These are phyloP conservation scores for Aspergillus awamori DNA, from an alignment of 2,329 filamentous ascomycete genomes.

Conservation along the genomic window DNA sequence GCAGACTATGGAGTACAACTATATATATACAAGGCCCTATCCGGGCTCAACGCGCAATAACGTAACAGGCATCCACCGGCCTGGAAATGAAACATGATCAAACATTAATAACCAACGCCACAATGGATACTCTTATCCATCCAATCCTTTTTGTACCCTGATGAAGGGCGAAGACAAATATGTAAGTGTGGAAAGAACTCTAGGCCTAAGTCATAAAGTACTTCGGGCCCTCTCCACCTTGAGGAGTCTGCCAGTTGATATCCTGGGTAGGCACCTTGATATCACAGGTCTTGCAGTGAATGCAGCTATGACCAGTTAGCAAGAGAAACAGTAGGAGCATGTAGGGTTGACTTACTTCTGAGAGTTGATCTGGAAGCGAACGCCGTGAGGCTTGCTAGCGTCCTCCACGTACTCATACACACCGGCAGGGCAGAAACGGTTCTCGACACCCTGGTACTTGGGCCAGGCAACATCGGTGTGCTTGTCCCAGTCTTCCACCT, in stretches of 20 bases:
- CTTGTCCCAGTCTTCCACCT: constrained; percentile 92
- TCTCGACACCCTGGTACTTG: constrained; percentile 88
- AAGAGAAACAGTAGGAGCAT: background rate
- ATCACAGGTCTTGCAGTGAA: constrained; percentile 99
- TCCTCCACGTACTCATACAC: constrained; percentile 99
- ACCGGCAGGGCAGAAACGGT: constrained; percentile 93
- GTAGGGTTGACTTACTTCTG: constrained; percentile 76
- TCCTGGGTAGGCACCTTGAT: constrained; percentile 97
- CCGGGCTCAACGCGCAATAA: background rate
- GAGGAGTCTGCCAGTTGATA: constrained; percentile 95
- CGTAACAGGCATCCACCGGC: background rate
- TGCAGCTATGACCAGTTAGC: constrained; percentile 66
- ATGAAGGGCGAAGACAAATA: background rate
- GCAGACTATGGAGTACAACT: background rate
- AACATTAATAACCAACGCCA: constrained; percentile 8
- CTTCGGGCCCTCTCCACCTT: constrained; percentile 78
- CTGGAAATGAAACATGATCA: background rate
- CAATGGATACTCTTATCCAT: background rate
- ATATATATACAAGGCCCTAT: background rate
- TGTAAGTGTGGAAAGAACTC: background rate
- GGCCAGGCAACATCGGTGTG: constrained; percentile 85
- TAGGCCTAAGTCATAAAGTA: constrained; percentile 61
- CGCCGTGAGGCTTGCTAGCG: constrained; percentile 78
- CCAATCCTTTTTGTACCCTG: background rate
- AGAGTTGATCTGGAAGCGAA: constrained; percentile 95